Evolutionary conservation across 139 green algal genomes (phyloP), one percentile per base, ranked within the genome.

Genomic region (Chlorella sp.): DNA sequence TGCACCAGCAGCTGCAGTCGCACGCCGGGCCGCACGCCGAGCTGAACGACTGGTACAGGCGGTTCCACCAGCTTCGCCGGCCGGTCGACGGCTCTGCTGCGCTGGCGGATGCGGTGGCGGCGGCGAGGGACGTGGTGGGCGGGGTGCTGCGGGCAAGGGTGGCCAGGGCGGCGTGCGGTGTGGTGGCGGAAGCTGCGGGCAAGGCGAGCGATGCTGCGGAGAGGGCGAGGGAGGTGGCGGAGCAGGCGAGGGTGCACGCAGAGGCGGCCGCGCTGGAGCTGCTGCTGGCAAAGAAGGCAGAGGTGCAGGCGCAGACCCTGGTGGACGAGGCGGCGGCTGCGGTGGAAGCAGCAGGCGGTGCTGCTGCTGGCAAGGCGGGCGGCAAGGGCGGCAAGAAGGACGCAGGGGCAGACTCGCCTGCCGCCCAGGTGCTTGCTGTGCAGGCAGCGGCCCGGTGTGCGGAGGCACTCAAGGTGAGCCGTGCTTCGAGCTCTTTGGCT

Each of bases 361-460:
- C 55, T 6, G 61, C n/a, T 4, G 61, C 6, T 2, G 34, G 34
- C n/a, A 67, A 67, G 61, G 29, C 10, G 42, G 55, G 27, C 27
- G 55, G 4, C 55, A 64, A 64, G 55, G 55, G 55, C 24, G n/a
- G n/a, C n/a, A 64, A 64, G 55, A 20, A 4, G 22, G 55, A 10
- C 24, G 4, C 55, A 20, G 31, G 69, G 14, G 71, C 75, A 6
- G 87, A 92, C 62, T 74, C 81, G 20, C 83, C 83, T 30, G 80
- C 85, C 1, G 78, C 75, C 0, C 79, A 89, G 73, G 60, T 93
- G 62, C 78, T 93, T 50, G 89, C 90, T 67, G 82, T 77, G 31
- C 85, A 92, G 73, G 70, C 81, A 27, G 77, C 84, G 33, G 79
- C 80, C 61, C 86, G 87, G 75, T 92, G 87, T 72, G 85, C 85